These are phyloP conservation scores for Penicillium sp. DNA, from an alignment of 2,329 filamentous ascomycete genomes.

Conservation along the genomic window DNA sequence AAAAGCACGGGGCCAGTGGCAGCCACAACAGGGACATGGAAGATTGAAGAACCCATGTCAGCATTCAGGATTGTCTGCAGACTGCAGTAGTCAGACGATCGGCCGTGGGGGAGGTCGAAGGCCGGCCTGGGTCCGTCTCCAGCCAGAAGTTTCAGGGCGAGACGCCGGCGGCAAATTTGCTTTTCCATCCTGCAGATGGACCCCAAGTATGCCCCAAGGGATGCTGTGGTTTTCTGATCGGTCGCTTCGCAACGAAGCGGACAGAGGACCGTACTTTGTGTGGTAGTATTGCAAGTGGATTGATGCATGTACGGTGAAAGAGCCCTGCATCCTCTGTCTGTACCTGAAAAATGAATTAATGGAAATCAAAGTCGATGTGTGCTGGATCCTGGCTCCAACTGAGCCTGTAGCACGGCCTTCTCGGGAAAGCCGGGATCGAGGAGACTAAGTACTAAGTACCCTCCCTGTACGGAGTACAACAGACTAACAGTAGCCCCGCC, in stretches of 20 bases:
- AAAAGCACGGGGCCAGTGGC: not conserved
- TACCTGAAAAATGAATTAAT: not conserved
- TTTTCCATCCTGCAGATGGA: constrained; percentile 1
- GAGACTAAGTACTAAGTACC: no score
- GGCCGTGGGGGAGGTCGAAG: not conserved
- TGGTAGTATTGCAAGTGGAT: not conserved
- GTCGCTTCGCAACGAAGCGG: not conserved
- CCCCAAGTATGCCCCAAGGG: not conserved
- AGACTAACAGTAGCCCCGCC: not conserved
- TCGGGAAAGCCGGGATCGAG: not conserved
- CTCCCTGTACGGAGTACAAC: no score
- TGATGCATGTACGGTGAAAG: not conserved
- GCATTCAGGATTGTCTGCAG: not conserved
- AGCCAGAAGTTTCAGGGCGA: constrained; percentile 3
- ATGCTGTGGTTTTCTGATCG: not conserved
- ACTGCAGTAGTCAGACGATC: not conserved
- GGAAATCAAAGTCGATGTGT: not conserved
- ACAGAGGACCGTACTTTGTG: not conserved
- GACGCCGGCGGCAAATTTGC: constrained; percentile 7
- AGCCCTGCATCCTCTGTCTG: not conserved
- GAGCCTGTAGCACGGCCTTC: not conserved
- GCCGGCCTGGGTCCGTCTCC: not conserved
- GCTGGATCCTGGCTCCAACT: not conserved
- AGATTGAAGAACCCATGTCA: not conserved
- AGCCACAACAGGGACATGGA: not conserved